Evolutionary conservation across 1,139 yeast species (phyloP), one percentile per base, ranked within the genome.

Genomic region (Magnusiomyces fungicola): DNA sequence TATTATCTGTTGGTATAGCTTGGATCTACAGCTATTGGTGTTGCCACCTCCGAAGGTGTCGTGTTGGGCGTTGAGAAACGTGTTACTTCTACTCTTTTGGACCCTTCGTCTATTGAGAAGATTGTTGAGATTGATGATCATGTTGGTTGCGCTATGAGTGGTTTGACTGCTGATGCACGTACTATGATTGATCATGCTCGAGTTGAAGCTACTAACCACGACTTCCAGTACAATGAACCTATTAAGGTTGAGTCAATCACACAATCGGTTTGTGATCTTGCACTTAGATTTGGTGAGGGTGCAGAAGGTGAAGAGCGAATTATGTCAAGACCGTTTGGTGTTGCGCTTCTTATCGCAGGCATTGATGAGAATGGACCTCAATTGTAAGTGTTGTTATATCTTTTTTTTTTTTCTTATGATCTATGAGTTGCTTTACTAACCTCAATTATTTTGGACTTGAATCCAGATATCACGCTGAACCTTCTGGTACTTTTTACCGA

Each of bases 321-420:
- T 60, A 94, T 94, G 99, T 88, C 97, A 3, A 81, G 99, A 71
- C 99, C 99, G 10, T 94, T 94, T 68, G 99, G 99, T 65, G 99
- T 94, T 48, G 99, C 99, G 1, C 73, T 94, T 57, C 77, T 94
- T 63, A 84, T 94, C 64, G 98, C 98, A 7, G 99, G 99, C 46
- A 76, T 82, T 59, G 98, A 92, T 70, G 95, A 88, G 60, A 83
- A 87, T 62, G 98, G 98, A 0, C 96, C 97, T 48, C 98, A 92
- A 69, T 77, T 94, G 63, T 37, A 22, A 37, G 41, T 37, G 12
- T 27, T n/a, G n/a, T n/a, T n/a, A n/a, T n/a, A n/a, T n/a, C n/a
- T 32, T 32, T 32, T 32, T 5, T 32, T 63, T 58, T 47, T 25
- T 30, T 27, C 19, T 16, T 34, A 9, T 32, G 7, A 14, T 32